phyloP scores from a whole-genome alignment of 768 basidiomycete species.

The Hypsizygus marmoreus region DNA sequence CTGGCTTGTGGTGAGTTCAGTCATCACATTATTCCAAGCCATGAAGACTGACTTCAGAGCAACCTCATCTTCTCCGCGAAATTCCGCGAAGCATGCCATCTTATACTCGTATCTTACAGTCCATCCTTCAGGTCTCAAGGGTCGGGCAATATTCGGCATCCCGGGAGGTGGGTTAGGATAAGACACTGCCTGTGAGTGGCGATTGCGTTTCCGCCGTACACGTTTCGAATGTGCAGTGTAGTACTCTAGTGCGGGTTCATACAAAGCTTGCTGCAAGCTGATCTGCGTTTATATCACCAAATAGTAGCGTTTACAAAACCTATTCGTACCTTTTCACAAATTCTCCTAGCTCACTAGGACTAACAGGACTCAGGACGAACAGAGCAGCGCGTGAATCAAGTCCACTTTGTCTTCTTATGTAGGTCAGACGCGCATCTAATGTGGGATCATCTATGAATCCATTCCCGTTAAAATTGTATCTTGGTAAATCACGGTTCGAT shows the following conservation, averaged over 20 bases:
- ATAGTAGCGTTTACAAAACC: no score
- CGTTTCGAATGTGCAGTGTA: slow-evolving; percentile 93
- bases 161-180: slow-evolving; percentile 55
- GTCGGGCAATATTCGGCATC: slow-evolving; percentile 46
- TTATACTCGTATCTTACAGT: slow-evolving; percentile 97
- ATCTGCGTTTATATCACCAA: slow-evolving; percentile 5
- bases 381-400: slow-evolving; percentile 90
- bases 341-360: slow-evolving; percentile 79
- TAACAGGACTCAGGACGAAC: slow-evolving; percentile 94
- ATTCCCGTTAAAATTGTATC: not conserved
- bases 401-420: slow-evolving; percentile 83
- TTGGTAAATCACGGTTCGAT: not conserved
- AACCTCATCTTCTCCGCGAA: slow-evolving; percentile 88
- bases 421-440: slow-evolving; percentile 82
- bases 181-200: slow-evolving; percentile 64
- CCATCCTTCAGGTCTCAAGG: slow-evolving; percentile 87
- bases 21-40: slow-evolving; percentile 10
- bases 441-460: slow-evolving; percentile 74
- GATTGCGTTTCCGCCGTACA: slow-evolving; percentile 85
- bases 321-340: slow-evolving; percentile 75
- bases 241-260: slow-evolving; percentile 89
- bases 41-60: slow-evolving; percentile 74
- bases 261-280: slow-evolving; percentile 87
- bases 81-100: slow-evolving; percentile 95
- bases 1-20: slow-evolving; percentile 38